These are phyloP conservation scores for Mycena venus DNA, from an alignment of 768 basidiomycete genomes.

Conservation along the genomic window DNA sequence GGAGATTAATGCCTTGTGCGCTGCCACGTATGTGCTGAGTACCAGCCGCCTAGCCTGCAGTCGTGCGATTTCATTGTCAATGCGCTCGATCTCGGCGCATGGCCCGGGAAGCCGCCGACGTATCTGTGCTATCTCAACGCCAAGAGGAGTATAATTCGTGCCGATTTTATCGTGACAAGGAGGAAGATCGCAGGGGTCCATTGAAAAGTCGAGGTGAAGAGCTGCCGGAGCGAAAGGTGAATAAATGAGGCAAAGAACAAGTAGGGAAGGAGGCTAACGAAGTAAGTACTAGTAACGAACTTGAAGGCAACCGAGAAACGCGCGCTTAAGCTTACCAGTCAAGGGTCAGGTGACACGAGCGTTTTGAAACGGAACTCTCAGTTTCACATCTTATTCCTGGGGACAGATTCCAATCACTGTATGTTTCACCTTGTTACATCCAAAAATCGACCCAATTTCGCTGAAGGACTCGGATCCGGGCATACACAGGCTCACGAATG, in stretches of 20 bases:
- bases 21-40: not conserved
- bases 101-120: not conserved
- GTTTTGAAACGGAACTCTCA: slow-evolving; percentile 2
- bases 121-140: not conserved
- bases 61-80: not conserved
- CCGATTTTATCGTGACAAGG: not conserved
- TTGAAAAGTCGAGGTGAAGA: no score
- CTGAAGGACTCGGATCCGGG: slow-evolving; percentile 61
- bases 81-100: not conserved
- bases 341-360: no score
- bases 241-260: no score
- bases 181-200: no score
- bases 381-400: slow-evolving; percentile 43
- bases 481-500: slow-evolving; percentile 64
- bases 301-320: no score
- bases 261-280: no score
- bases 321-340: no score
- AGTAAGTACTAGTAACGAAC: no score
- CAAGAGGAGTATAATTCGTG: not conserved
- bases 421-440: slow-evolving; percentile 39
- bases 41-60: not conserved
- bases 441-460: slow-evolving; percentile 40
- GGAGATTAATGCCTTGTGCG: not conserved
- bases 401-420: slow-evolving; percentile 55
- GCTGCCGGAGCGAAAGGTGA: no score